A percentile compares a stretch with the other conserved stretches of the same genome.
Evolutionary conservation across 805 yeast species (phyloP).

Genomic region (Danielozyma ontarioensis): DNA sequence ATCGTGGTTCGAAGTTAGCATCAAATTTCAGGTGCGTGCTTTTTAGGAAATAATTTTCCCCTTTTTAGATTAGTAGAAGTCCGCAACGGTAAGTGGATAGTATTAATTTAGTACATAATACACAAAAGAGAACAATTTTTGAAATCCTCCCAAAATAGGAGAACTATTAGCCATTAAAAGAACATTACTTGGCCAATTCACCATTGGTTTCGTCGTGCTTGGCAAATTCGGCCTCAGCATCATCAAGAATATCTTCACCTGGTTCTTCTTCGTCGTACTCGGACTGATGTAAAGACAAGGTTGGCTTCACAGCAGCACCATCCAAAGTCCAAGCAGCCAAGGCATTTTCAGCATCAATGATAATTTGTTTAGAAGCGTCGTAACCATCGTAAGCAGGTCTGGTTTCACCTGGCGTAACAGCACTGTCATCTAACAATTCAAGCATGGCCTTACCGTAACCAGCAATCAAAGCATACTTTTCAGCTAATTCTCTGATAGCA

Average conservation of each 20-base stretch:
- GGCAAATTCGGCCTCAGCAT: constrained; percentile 51
- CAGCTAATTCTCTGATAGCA: constrained; percentile 79
- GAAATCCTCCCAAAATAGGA: no score
- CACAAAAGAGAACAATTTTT: no score
- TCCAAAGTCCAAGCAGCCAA: constrained; percentile 82
- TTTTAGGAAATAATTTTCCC: no score
- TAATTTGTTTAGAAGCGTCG: constrained; percentile 83
- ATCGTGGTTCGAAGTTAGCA: no score
- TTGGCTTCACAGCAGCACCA: constrained; percentile 76
- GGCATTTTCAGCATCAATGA: constrained; percentile 80
- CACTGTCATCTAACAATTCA: constrained; percentile 77
- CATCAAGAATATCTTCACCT: constrained; percentile 44
- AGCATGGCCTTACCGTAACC: constrained; percentile 85
- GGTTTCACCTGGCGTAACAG: constrained; percentile 89
- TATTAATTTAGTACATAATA: not conserved
- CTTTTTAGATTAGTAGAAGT: no score
- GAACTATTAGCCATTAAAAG: no score
- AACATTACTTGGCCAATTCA: not conserved
- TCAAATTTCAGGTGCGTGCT: no score
- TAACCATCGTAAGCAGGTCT: constrained; percentile 87
- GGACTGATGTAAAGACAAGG: constrained; percentile 62
- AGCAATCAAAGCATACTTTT: constrained; percentile 79
- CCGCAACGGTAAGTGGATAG: no score
- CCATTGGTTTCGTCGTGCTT: constrained; percentile 28
- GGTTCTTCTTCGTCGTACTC: constrained; percentile 48